Evolutionary conservation across 2,329 filamentous ascomycete species (phyloP), one percentile per base, ranked within the genome.

Genomic region (Apiospora pterosperma): DNA sequence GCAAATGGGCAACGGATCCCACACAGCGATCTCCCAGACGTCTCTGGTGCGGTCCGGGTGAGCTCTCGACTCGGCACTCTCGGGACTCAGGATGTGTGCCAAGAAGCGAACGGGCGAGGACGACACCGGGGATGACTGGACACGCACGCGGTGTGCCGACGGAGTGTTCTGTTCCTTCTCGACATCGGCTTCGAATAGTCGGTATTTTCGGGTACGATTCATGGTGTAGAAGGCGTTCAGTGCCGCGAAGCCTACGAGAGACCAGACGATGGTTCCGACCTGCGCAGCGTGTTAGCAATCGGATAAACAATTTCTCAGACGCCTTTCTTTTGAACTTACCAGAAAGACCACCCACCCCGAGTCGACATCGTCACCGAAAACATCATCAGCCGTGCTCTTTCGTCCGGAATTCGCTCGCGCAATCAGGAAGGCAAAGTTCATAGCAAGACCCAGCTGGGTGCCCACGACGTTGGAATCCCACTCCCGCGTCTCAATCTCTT

Each of bases 11-110:
- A 95, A 85, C 38, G 96, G 96, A 75, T 98, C 94, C 96, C 96
- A 99, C 7, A 98, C 85, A 1, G 90, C 87, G 61, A 99, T 80
- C 77, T 99, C 94, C 96, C 96, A 99, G 11, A 99, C 96, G 76
- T 99, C 94, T 12, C 90, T 86, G 31, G 86, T 85, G 64, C 89
- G 88, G 74, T 96, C 90, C 0, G 95, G 92, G 77, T 97, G 92
- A 34, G 93, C 91, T 74, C 93, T 88, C 31, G 92, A 89, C 69
- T 94, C 88, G n/a, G 93, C 92, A 25, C 88, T 90, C 39, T 90
- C 88, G 31, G 85, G 80, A 2, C 88, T 84, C 38, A 97, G 79
- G 55, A 92, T 81, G 67, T 85, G 88, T 34, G 89, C 85, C 41
- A 98, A 77, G 64, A 92, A 90, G 63, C 89, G 88, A 42, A 98